Conservation (phyloP, 495 filamentous ascomycete species). For the Lasiosphaeriaceae sp. region DNA sequence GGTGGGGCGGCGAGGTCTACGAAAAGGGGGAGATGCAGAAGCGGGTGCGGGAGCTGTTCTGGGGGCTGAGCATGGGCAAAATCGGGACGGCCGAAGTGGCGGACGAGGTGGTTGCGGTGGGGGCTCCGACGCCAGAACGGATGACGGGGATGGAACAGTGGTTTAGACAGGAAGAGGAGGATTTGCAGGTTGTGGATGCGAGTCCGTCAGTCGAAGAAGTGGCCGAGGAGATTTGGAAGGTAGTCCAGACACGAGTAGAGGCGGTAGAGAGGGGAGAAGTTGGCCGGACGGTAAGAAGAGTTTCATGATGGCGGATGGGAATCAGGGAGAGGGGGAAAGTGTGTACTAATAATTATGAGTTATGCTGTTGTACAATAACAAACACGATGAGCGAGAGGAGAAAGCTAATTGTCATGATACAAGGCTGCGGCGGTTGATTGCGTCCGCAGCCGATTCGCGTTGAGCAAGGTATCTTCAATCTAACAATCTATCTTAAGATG, state of each 20-base stretch:
- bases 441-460: too few relatives aligned
- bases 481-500: too few relatives aligned
- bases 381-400: too few relatives aligned
- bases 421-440: too few relatives aligned
- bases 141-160: slow-evolving; percentile 30
- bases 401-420: too few relatives aligned
- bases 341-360: too few relatives aligned
- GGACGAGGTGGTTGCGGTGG: slow-evolving; percentile 23
- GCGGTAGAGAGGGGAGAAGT: slow-evolving; percentile 45
- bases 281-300: slow-evolving; percentile 38
- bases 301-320: slow-evolving; percentile 23
- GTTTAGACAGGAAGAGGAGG: slow-evolving; percentile 49
- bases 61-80: slow-evolving; percentile 45
- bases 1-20: slow-evolving; percentile 85
- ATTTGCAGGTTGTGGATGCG: slow-evolving; percentile 54
- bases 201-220: slow-evolving; percentile 47
- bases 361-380: too few relatives aligned
- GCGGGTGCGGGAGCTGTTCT: slow-evolving; percentile 72
- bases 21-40: slow-evolving; percentile 81
- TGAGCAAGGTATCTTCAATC: too few relatives aligned
- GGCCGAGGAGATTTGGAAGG: slow-evolving; percentile 46
- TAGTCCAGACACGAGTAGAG: slow-evolving; percentile 42
- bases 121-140: slow-evolving; percentile 11
- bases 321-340: too few relatives aligned
- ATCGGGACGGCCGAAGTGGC: slow-evolving; percentile 23